These are phyloP conservation scores for Mycena albidolilacea DNA, from an alignment of 768 basidiomycete genomes.

Conservation along the genomic window DNA sequence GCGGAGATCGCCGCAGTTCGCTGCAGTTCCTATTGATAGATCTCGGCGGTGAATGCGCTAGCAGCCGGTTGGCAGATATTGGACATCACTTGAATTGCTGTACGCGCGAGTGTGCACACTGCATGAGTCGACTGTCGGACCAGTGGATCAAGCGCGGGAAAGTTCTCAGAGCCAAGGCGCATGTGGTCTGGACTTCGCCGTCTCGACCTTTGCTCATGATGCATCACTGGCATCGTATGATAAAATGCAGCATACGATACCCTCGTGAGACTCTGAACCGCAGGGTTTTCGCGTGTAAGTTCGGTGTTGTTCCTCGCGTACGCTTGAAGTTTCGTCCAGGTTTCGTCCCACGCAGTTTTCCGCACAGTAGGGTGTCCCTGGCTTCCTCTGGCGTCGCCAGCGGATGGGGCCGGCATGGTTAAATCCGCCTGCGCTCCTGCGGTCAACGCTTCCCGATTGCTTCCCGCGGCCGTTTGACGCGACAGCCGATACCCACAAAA, in stretches of 20 bases:
- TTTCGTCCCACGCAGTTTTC: background rate
- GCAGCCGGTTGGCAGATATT: background rate
- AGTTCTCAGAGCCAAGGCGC: constrained; percentile 3
- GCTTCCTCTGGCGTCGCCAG: background rate
- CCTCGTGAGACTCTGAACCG: background rate
- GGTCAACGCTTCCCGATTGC: background rate
- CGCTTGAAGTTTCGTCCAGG: background rate
- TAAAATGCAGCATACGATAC: background rate
- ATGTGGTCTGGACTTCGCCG: background rate
- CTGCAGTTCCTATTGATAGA: background rate
- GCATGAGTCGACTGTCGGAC: background rate
- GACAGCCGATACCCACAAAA: too few relatives aligned
- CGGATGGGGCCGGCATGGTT: background rate
- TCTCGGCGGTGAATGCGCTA: constrained; percentile 6
- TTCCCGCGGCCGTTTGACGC: too few relatives aligned
- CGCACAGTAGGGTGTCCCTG: background rate
- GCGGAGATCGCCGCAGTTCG: too few relatives aligned
- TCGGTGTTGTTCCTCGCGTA: background rate
- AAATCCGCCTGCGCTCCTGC: background rate
- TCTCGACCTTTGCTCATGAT: background rate
- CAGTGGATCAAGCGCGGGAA: background rate
- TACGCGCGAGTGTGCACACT: constrained; percentile 7
- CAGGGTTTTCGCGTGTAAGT: background rate
- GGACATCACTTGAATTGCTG: background rate
- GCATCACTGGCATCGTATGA: background rate